Base-by-base conservation (phyloP, 805 yeast species). In the Saccharomycopsis sp. region DNA sequence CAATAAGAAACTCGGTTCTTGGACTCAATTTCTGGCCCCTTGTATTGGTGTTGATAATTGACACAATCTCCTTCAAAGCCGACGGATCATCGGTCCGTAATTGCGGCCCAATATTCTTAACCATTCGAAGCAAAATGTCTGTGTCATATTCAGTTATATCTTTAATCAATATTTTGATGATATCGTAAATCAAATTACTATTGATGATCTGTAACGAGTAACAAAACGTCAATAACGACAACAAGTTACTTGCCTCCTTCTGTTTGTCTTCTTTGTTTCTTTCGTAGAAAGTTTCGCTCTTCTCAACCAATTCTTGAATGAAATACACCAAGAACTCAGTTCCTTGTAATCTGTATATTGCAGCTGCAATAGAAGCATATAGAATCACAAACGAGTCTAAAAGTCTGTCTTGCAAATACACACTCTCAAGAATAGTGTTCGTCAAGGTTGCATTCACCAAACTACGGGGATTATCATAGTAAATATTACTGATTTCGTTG, bases 11-110 rank as follows among this genome's bases (percentile, higher is more conserved):
- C 67, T 82, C 85, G 53, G 92, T 82, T 70, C 98, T 84, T 1
- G 94, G 73, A 51, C 70, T 81, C 66, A 70, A 68, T 58, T 70
- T 65, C 3, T 68, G 67, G 12, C 68, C 70, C 19, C 76, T 76
- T 15, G 76, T 68, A 1, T 70, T 68, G 38, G 73, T 73, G 63
- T 86, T 88, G 42, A 87, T 73, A 49, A 78, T 75, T 2, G 80
- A 56, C 12, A 91, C 82, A 53, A 93, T 91, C 50, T 88, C 92
- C 67, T 87, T 91, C 56, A 94, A 76, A 0, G 97, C 85, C 8
- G 79, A 70, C 1, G 98, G 96, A 69, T 94, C 99, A 69, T 94
- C 99, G 2, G 88, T 74, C 68, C 99, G 83, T 72, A 94, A 81
- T 67, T 89, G 89, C 8, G 84, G 79, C 51, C 99, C 99, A 9